Evolutionary conservation across 164 flowering plant species (phyloP).

Genomic region (Sedum album): DNA sequence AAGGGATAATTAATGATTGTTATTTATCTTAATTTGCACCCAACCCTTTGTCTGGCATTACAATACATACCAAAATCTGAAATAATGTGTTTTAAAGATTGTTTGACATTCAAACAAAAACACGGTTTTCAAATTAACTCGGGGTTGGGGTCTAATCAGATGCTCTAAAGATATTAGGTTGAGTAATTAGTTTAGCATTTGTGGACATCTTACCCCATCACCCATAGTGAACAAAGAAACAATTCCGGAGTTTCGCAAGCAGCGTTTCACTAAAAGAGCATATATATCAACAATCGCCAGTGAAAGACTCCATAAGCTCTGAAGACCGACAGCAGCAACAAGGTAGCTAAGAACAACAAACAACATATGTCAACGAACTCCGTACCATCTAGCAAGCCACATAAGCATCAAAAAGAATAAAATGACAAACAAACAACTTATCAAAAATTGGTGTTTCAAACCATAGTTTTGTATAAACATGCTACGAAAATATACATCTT

Average conservation of each 20-base stretch:
- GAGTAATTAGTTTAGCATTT: background rate
- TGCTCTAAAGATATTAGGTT: background rate
- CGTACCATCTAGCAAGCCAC: no score
- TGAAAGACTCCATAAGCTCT: conserved; percentile 52
- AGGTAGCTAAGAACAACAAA: conserved; percentile 31
- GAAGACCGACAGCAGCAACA: conserved; percentile 55
- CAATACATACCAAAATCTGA: no score
- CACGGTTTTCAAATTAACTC: no score
- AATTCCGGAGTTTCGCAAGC: conserved; percentile 30
- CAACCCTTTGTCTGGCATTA: background rate
- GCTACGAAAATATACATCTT: no score
- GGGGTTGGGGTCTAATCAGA: background rate
- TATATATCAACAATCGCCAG: conserved; percentile 41
- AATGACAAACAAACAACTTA: background rate
- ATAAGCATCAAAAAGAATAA: no score
- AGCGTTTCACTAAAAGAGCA: conserved; percentile 48
- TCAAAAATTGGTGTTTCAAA: no score
- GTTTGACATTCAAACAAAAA: background rate
- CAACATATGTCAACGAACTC: background rate
- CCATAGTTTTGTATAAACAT: no score
- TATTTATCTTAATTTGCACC: background rate
- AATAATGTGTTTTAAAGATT: background rate
- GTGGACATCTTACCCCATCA: conserved; percentile 46
- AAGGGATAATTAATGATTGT: no score
- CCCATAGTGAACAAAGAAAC: conserved; percentile 41